Base-by-base conservation (phyloP, 345 rosid genomes). In the Syzygium grande region DNA sequence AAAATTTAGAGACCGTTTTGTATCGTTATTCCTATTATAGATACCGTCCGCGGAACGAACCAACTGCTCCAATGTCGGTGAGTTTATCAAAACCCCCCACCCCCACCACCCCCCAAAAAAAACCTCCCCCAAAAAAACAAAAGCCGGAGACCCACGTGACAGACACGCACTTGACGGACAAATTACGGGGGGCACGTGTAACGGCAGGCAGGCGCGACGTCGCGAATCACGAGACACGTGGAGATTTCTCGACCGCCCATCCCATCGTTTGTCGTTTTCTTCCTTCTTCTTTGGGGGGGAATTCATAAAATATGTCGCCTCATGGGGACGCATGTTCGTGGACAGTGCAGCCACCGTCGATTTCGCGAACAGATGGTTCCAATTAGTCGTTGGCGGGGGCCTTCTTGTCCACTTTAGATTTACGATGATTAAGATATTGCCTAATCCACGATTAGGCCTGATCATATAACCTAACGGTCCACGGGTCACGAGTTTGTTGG, bases 101-200 rank as follows among this genome's bases (percentile, higher is more conserved):
- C 1, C 79, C 23, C 10, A 1, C 46, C 3, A 13, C 1, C 79
- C 23, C 19, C 2, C 5, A 12, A 13, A 34, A 17, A 30, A 34
- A 16, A 54, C 56, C 56, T 41, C 43, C 43, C 9, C 43, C 9
- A 10, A 25, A 25, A 3, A n/a, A 6, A 73, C 2, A 23, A n/a
- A 30, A 4, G 16, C 13, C 1, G 21, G 29, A 25, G 88, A n/a
- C 23, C 84, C 65, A 53, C 52, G 61, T 53, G 85, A 52, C 27
- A 73, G 85, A 52, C 27, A 73, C 43, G 84, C 84, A 52, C 84
- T 51, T 17, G 51, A 30, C 59, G 84, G 84, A 15, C 68, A 41
- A 86, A 43, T 13, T 77, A 52, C 27, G 88, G 38, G 52, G 58
- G 22, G 79, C 88, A 10, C 85, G 93, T 46, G 88, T 84, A 73